phyloP scores from a whole-genome alignment of 192 early-diverging fungal genomes.

The Lobosporangium transversale region DNA sequence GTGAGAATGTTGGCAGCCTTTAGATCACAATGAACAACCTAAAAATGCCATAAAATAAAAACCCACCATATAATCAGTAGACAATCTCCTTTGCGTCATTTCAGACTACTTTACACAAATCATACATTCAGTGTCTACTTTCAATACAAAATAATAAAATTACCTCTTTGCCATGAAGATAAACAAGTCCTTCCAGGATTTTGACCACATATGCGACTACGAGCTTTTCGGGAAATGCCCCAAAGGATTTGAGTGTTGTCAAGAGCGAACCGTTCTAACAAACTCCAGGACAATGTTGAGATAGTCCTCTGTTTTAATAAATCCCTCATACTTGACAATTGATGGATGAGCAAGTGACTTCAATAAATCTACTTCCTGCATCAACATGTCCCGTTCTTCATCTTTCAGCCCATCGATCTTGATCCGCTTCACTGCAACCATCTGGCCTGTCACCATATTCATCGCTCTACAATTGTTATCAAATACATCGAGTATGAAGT shows the following conservation, averaged over 20 bases:
- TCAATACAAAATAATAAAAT: not conserved
- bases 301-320: constrained; percentile 73
- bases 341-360: constrained; percentile 86
- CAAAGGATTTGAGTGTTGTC: constrained; percentile 88
- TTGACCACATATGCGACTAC: constrained; percentile 87
- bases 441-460: constrained; percentile 80
- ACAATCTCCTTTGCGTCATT: too few species aligned
- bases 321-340: constrained; percentile 87
- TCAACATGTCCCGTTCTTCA: constrained; percentile 78
- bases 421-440: constrained; percentile 90
- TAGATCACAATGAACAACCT: constrained; percentile 93
- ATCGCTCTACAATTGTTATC: constrained; percentile 63
- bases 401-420: constrained; percentile 73
- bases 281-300: constrained; percentile 90
- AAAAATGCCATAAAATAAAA: not conserved
- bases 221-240: constrained; percentile 89
- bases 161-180: constrained; percentile 87
- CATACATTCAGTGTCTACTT: too few species aligned
- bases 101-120: too few species aligned
- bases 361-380: constrained; percentile 88
- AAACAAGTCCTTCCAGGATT: constrained; percentile 90
- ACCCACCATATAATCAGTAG: not conserved
- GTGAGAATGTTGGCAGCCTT: constrained; percentile 97
- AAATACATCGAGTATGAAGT: not conserved
- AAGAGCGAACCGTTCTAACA: constrained; percentile 92